Percentiles rank a stretch among this genome's conserved stretches.
These are phyloP conservation scores for Claviceps purpurea DNA, from an alignment of 2,329 filamentous ascomycete genomes.

Conservation along the genomic window DNA sequence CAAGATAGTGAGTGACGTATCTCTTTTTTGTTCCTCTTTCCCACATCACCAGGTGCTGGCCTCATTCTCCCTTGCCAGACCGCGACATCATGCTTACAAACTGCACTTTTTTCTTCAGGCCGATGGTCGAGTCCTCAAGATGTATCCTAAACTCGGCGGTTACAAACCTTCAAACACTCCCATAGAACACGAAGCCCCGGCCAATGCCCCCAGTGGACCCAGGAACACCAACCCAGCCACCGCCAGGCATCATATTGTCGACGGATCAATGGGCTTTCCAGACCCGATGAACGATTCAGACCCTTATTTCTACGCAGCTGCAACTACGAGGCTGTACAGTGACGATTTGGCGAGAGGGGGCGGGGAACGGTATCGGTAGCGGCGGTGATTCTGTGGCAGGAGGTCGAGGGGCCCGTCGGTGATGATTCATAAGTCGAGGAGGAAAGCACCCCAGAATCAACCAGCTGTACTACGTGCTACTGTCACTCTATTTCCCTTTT, in stretches of 20 bases:
- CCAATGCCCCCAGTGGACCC: slow-evolving; percentile 20
- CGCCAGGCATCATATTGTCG: slow-evolving; percentile 29
- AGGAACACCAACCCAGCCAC: slow-evolving; percentile 12
- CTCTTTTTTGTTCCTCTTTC: slow-evolving; percentile 5
- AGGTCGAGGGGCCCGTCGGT: slow-evolving; percentile 5
- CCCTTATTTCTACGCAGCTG: slow-evolving; percentile 9
- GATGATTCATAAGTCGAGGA: neutral
- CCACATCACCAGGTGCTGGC: neutral
- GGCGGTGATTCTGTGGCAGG: slow-evolving; percentile 15
- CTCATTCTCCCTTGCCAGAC: neutral
- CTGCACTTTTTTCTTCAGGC: slow-evolving; percentile 32
- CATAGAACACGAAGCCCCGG: slow-evolving; percentile 14
- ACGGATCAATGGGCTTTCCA: slow-evolving; percentile 41
- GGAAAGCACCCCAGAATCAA: too few species aligned
- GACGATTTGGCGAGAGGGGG: slow-evolving; percentile 27
- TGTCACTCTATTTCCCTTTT: neutral
- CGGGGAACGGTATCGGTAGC: slow-evolving; percentile 4
- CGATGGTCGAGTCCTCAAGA: slow-evolving; percentile 59
- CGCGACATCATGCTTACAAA: neutral
- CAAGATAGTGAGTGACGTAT: slow-evolving; percentile 46
- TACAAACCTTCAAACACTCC: slow-evolving; percentile 14
- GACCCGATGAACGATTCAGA: slow-evolving; percentile 27
- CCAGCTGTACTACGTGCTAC: too few species aligned
- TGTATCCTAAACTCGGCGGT: slow-evolving; percentile 52
- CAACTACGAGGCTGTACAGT: slow-evolving; percentile 37